These are phyloP conservation scores for Colletotrichum plurivorum DNA, from an alignment of 2,329 filamentous ascomycete genomes.

Conservation along the genomic window DNA sequence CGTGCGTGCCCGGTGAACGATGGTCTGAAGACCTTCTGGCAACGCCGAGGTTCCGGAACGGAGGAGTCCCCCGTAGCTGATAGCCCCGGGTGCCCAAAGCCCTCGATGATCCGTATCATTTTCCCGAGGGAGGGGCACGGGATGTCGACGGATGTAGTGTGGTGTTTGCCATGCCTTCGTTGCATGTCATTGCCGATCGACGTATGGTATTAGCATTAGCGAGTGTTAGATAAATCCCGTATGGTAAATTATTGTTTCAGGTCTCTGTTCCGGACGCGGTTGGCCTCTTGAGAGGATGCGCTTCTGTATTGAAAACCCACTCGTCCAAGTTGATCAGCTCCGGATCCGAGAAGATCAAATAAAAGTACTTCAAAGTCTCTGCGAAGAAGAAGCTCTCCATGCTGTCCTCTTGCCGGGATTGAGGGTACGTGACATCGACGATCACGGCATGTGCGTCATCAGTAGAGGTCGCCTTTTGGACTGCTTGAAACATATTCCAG, in stretches of 20 bases:
- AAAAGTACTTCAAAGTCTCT: slow-evolving; percentile 84
- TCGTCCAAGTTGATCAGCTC: slow-evolving; percentile 76
- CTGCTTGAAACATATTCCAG: slow-evolving; percentile 67
- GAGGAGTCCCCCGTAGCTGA: too few species aligned
- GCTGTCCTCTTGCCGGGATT: slow-evolving; percentile 57
- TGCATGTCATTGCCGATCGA: neutral
- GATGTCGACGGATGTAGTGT: too few species aligned
- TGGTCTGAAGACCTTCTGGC: too few species aligned
- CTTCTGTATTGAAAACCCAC: slow-evolving; percentile 73
- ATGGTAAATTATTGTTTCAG: neutral
- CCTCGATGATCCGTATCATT: too few species aligned
- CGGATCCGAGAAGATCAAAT: slow-evolving; percentile 77
- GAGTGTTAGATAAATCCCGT: neutral
- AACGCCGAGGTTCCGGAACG: too few species aligned
- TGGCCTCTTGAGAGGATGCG: slow-evolving; percentile 57
- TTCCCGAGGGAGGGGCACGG: too few species aligned
- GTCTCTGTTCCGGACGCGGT: slow-evolving; percentile 6
- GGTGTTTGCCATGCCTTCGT: neutral
- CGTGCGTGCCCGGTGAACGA: too few species aligned
- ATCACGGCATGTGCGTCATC: slow-evolving; percentile 63
- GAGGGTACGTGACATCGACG: slow-evolving; percentile 61
- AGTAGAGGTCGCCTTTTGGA: slow-evolving; percentile 61
- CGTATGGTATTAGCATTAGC: slow-evolving; percentile 19
- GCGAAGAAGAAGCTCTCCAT: slow-evolving; percentile 79
- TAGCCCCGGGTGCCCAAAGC: too few species aligned